Evolutionary conservation across 2,329 filamentous ascomycete species (phyloP).

Genomic region (Teratosphaeriaceae sp.): DNA sequence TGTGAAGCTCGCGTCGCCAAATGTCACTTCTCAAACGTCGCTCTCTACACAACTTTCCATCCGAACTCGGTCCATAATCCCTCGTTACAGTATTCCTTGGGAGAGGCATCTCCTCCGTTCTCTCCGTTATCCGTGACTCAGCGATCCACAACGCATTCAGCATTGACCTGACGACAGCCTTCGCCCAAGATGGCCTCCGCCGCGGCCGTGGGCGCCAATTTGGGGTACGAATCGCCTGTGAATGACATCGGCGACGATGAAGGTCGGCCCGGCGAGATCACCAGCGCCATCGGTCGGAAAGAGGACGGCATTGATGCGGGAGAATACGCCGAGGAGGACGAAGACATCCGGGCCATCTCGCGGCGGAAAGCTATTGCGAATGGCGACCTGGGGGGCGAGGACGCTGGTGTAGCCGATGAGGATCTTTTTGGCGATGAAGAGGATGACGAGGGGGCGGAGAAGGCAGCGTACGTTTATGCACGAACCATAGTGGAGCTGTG

Average conservation of each 20-base stretch:
- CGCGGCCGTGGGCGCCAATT: slow-evolving; percentile 26
- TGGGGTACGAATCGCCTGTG: slow-evolving; percentile 14
- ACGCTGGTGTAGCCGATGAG: slow-evolving; percentile 22
- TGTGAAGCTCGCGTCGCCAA: no score
- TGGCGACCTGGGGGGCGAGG: no score
- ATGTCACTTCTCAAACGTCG: no score
- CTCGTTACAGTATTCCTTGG: no score
- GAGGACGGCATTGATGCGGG: slow-evolving; percentile 14
- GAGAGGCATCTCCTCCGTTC: no score
- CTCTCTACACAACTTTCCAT: no score
- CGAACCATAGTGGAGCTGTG: no score
- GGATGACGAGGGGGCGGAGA: slow-evolving; percentile 25
- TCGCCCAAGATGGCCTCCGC: slow-evolving; percentile 31
- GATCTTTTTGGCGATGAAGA: slow-evolving; percentile 42
- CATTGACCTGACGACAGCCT: not conserved
- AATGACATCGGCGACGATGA: slow-evolving; percentile 28
- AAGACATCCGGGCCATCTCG: slow-evolving; percentile 11
- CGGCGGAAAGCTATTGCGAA: slow-evolving; percentile 13
- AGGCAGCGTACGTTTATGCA: slow-evolving; percentile 24
- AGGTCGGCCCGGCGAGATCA: slow-evolving; percentile 18
- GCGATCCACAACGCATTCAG: no score
- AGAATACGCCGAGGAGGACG: slow-evolving; percentile 21
- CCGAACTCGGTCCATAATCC: no score
- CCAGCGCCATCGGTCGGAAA: slow-evolving; percentile 25
- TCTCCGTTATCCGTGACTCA: no score